phyloP scores from a whole-genome alignment of 208 protist genomes.

The Herpetomonas tarakana region DNA sequence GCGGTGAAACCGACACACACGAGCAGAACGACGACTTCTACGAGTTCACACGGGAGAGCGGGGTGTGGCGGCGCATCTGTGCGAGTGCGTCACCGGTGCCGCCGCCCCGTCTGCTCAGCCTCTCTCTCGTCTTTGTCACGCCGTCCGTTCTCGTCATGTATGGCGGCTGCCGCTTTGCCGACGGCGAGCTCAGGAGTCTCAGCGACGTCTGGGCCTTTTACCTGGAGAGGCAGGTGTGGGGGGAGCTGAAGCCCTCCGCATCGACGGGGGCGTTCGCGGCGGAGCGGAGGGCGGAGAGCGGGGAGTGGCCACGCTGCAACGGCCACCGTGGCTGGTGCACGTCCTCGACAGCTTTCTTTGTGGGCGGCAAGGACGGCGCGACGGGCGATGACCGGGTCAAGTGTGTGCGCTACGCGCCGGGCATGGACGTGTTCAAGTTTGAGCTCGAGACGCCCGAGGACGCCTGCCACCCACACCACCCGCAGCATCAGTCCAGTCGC shows the following conservation, averaged over 20 bases:
- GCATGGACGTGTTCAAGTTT: neutral
- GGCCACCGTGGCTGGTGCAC: slow-evolving; percentile 8
- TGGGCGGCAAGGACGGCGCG: slow-evolving; percentile 58
- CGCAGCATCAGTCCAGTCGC: no score
- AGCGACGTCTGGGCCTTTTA: slow-evolving; percentile 45
- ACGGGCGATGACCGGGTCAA: slow-evolving; percentile 64
- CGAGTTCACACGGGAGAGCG: slow-evolving; percentile 24
- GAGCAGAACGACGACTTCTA: slow-evolving; percentile 55
- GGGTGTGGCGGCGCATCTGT: slow-evolving; percentile 36
- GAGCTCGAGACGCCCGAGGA: neutral
- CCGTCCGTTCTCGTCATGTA: slow-evolving; percentile 41
- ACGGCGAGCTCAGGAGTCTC: slow-evolving; percentile 44
- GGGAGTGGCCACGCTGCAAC: slow-evolving; percentile 8
- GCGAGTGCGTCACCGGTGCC: slow-evolving; percentile 12
- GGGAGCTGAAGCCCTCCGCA: neutral
- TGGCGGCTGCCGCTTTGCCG: slow-evolving; percentile 59
- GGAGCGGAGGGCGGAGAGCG: neutral
- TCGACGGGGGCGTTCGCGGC: neutral
- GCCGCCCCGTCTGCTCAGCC: slow-evolving; percentile 40
- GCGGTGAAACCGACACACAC: slow-evolving; percentile 45
- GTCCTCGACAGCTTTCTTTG: slow-evolving; percentile 26
- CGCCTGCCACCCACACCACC: neutral
- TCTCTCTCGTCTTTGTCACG: slow-evolving; percentile 41
- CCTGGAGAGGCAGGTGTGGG: slow-evolving; percentile 20
- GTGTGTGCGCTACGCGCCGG: slow-evolving; percentile 11